These are phyloP conservation scores for Oryza coarctata DNA, from an alignment of 176 grass and related monocot genomes.

Conservation along the genomic window DNA sequence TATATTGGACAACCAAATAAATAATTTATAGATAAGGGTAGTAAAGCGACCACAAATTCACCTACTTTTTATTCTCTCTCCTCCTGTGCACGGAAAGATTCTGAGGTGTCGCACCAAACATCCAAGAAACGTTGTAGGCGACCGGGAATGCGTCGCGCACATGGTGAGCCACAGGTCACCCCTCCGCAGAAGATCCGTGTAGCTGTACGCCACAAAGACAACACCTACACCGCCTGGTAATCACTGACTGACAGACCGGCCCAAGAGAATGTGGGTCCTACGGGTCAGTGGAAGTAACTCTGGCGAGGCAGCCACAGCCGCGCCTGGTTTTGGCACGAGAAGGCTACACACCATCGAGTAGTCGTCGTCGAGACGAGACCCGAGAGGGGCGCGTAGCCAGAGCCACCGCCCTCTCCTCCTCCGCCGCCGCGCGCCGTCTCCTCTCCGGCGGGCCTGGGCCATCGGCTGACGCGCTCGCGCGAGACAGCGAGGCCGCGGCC, in stretches of 20 bases:
- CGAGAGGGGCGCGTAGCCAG: background rate
- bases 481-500: background rate
- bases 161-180: background rate
- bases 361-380: background rate
- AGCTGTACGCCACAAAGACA: background rate
- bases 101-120: background rate
- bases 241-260: background rate
- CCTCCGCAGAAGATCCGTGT: background rate
- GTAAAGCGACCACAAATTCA: too few relatives aligned
- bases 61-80: background rate
- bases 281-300: background rate
- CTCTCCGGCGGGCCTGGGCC: too few relatives aligned
- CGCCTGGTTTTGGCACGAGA: background rate
- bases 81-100: background rate
- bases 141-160: background rate
- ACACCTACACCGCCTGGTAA: background rate
- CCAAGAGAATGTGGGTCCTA: rapidly evolving
- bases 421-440: background rate
- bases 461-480: background rate
- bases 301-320: background rate
- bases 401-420: background rate
- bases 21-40: too few relatives aligned
- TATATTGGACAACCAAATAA: too few relatives aligned
- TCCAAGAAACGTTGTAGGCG: background rate
- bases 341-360: background rate